A percentile compares a stretch with the other conserved stretches of the same genome.
phyloP scores from a whole-genome alignment of 495 filamentous ascomycete species.

The Neurospora hispaniola region DNA sequence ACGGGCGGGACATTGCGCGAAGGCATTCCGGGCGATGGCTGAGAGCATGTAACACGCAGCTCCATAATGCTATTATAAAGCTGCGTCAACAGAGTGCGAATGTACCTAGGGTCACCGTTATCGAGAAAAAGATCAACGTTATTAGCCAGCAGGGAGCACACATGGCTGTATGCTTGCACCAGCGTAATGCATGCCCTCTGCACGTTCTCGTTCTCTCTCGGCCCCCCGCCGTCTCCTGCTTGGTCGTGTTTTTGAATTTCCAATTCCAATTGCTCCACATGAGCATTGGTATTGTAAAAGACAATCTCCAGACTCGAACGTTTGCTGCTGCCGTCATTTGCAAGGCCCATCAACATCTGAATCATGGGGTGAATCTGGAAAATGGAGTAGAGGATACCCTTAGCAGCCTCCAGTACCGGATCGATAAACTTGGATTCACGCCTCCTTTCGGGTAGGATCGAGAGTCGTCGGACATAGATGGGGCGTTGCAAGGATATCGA shows the following conservation, averaged over 20 bases:
- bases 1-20: constrained; percentile 5
- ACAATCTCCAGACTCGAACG: constrained; percentile 66
- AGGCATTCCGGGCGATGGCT: constrained; percentile 7
- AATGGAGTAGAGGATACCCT: constrained; percentile 78
- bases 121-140: constrained; percentile 61
- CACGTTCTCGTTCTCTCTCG: constrained; percentile 54
- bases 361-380: constrained; percentile 71
- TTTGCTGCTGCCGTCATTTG: constrained; percentile 54
- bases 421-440: constrained; percentile 47
- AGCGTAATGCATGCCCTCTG: constrained; percentile 56
- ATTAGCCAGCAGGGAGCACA: constrained; percentile 57
- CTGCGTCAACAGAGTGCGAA: constrained; percentile 69
- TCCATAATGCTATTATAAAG: constrained; percentile 75
- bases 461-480: constrained; percentile 63
- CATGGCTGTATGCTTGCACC: constrained; percentile 64
- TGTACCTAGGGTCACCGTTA: constrained; percentile 66
- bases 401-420: constrained; percentile 66
- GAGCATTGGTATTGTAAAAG: constrained; percentile 64
- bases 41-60: constrained; percentile 41
- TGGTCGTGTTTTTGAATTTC: constrained; percentile 57
- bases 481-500: constrained; percentile 37
- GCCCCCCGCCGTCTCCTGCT: constrained; percentile 38
- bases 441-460: constrained; percentile 74
- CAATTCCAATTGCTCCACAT: constrained; percentile 64
- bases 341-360: constrained; percentile 58